Percentiles rank a stretch among this genome's conserved stretches.
Conservation (phyloP, 345 rosid species). For the Salix arbutifolia region DNA sequence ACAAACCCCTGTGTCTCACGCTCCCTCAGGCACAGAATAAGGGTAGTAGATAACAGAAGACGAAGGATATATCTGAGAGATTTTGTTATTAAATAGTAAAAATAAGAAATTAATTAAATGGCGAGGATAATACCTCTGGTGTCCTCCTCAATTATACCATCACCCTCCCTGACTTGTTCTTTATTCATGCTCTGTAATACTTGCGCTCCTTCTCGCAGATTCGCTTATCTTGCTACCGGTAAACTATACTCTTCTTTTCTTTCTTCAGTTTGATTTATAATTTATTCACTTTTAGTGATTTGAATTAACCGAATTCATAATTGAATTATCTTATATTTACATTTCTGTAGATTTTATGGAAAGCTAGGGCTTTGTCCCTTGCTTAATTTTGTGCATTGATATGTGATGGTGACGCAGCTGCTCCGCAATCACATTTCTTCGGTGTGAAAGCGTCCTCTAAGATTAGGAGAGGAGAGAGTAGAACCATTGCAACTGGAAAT, state of each 20-base stretch:
- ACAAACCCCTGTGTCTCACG: background rate
- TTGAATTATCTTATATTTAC: background rate
- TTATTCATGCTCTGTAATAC: slow-evolving; percentile 41
- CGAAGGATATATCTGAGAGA: background rate
- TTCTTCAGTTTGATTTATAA: background rate
- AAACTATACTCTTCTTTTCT: background rate
- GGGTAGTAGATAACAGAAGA: background rate
- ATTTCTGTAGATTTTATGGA: background rate
- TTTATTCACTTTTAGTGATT: background rate
- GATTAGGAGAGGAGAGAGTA: slow-evolving; percentile 44
- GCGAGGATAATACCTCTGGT: slow-evolving; percentile 77
- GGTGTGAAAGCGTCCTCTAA: slow-evolving; percentile 44
- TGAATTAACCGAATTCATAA: background rate
- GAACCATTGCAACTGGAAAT: slow-evolving; percentile 45
- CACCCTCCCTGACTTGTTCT: slow-evolving; percentile 25
- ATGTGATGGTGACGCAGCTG: slow-evolving; percentile 39
- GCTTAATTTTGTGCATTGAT: slow-evolving; percentile 1
- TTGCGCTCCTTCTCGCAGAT: slow-evolving; percentile 40
- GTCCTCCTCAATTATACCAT: slow-evolving; percentile 73
- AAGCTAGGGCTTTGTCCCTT: background rate
- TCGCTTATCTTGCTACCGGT: slow-evolving; percentile 48
- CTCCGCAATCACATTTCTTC: slow-evolving; percentile 46
- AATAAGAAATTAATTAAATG: slow-evolving; percentile 20
- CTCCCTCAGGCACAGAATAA: background rate
- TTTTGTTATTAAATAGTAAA: background rate